Base-by-base conservation (phyloP, 176 grass and related monocot species). In the Musa acuminata region DNA sequence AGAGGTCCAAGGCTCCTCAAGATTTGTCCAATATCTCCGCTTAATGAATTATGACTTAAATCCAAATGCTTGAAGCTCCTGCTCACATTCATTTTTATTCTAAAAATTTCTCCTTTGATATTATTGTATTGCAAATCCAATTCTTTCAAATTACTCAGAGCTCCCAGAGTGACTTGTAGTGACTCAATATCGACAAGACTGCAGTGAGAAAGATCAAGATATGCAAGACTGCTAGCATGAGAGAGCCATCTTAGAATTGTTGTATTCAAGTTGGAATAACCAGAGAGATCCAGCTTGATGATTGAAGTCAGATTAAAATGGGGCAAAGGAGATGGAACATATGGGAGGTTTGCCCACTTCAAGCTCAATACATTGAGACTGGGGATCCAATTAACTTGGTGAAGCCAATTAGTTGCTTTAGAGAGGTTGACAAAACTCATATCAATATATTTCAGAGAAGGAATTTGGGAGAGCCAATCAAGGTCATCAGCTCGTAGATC, bases 281-380 rank as follows among this genome's bases (percentile, higher is more conserved):
- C 5, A 49, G 77, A 80, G 27, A 85, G 49, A 77, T 85, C 83
- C 55, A 85, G 48, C 43, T 24, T 67, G 49, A 65, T 23, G 70
- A 85, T 71, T 64, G 64, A 72, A 13, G 83, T 78, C 5, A 85
- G 77, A 49, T 85, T 85, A 14, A 74, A 59, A 62, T 72, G 12
- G 48, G 66, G 50, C 55, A n/a, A 58, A 59, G 57, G 14, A 59
- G 57, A 59, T 9, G 57, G 17, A 51, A 79, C 27, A 65, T 26
- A 65, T 78, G 51, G 58, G 52, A 75, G 82, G 55, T 59, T 17
- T 24, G 64, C 3, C 11, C 6, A 13, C 25, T 8, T 11, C 64
- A 67, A 35, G 7, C 12, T 13, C 26, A 67, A 43, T 25, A 67
- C 64, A 17, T 14, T 12, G 16, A 67, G 64, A 67, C 25, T 27